Evolutionary conservation across 2,329 filamentous ascomycete species (phyloP).

Genomic region (Fusarium vanettenii): DNA sequence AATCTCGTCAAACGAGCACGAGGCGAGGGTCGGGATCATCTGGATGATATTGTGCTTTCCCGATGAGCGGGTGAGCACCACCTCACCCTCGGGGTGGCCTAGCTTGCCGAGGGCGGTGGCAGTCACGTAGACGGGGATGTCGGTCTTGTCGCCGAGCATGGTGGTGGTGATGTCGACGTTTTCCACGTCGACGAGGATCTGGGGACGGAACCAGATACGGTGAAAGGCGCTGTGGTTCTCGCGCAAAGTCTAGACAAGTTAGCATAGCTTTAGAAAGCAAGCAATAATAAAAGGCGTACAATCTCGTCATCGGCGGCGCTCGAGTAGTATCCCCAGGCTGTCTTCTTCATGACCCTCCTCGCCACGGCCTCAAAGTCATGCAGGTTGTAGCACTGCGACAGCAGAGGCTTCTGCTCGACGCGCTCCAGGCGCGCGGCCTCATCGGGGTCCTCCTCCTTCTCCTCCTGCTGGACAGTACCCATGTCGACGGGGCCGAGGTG

Average conservation of each 20-base stretch:
- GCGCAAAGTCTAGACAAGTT: constrained; percentile 76
- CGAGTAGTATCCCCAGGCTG: constrained; percentile 97
- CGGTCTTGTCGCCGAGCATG: constrained; percentile 89
- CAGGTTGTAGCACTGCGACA: constrained; percentile 92
- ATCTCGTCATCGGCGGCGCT: constrained; percentile 75
- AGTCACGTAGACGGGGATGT: constrained; percentile 95
- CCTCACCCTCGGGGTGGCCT: constrained; percentile 92
- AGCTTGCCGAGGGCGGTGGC: constrained; percentile 96
- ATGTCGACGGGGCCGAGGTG: constrained; percentile 93
- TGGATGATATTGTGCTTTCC: constrained; percentile 90
- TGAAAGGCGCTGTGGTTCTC: constrained; percentile 98
- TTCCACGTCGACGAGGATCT: constrained; percentile 89
- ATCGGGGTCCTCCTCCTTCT: constrained; percentile 74
- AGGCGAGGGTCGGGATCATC: constrained; percentile 98
- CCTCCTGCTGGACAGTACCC: constrained; percentile 78
- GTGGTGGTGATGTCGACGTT: constrained; percentile 88
- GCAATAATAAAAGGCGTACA: constrained; percentile 40
- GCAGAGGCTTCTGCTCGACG: constrained; percentile 78
- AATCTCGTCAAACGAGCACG: constrained; percentile 98
- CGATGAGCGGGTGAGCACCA: constrained; percentile 86
- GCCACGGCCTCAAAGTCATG: constrained; percentile 97
- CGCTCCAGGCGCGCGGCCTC: constrained; percentile 76
- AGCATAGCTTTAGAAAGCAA: neutral
- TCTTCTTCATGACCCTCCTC: constrained; percentile 91
- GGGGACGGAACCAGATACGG: constrained; percentile 96